Evolutionary conservation across 2,329 filamentous ascomycete genomes (phyloP).

Genomic region (Verticillium klebahnii): DNA sequence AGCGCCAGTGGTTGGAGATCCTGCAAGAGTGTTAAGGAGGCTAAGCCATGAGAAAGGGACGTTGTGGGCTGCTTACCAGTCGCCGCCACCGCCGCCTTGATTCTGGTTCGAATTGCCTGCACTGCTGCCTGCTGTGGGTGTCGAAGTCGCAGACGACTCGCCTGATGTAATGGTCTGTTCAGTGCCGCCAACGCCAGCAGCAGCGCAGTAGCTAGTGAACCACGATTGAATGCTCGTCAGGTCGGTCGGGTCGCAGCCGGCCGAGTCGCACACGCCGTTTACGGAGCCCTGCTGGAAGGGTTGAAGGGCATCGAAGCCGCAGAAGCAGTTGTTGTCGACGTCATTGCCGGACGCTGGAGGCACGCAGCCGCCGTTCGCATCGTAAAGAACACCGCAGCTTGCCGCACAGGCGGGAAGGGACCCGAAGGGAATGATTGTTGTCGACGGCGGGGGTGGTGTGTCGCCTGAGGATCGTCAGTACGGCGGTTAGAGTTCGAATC

Average conservation of each 20-base stretch:
- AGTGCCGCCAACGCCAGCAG: slow-evolving; percentile 30
- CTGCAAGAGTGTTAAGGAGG: slow-evolving; percentile 31
- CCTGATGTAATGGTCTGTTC: background rate
- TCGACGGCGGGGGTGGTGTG: slow-evolving; percentile 17
- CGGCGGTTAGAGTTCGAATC: background rate
- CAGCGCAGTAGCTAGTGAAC: slow-evolving; percentile 64
- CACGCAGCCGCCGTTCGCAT: slow-evolving; percentile 69
- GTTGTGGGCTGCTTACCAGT: slow-evolving; percentile 37
- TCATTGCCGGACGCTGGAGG: slow-evolving; percentile 45
- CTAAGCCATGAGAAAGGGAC: background rate
- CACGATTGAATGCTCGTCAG: slow-evolving; percentile 60
- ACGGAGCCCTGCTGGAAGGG: slow-evolving; percentile 25
- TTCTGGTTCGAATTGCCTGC: background rate
- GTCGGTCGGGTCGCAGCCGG: slow-evolving; percentile 43
- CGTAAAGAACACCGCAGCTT: slow-evolving; percentile 55
- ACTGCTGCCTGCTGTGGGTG: slow-evolving; percentile 20
- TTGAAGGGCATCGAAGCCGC: slow-evolving; percentile 56
- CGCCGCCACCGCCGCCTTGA: slow-evolving; percentile 26
- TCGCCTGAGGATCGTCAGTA: background rate
- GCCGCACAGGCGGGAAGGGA: slow-evolving; percentile 59
- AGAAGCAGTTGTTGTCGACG: slow-evolving; percentile 64
- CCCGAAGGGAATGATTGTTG: slow-evolving; percentile 52
- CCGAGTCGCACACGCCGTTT: slow-evolving; percentile 56
- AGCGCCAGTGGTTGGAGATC: slow-evolving; percentile 68
- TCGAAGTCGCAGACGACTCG: slow-evolving; percentile 13